Evolutionary conservation across 2,329 filamentous ascomycete genomes (phyloP).

Genomic region (Fusarium sarcochroum): DNA sequence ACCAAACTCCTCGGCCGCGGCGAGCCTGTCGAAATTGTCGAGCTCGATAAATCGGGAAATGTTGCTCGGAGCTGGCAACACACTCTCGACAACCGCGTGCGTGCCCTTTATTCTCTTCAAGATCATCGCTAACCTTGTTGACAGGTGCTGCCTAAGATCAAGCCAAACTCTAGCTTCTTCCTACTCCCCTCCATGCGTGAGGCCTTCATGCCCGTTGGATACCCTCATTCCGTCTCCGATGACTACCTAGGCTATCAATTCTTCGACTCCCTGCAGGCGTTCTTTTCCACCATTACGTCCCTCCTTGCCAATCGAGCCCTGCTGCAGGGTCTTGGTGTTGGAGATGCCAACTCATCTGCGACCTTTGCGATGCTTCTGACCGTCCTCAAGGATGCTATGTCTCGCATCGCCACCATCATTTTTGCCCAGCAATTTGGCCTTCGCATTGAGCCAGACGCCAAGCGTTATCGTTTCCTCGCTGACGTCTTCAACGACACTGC

Average conservation of each 20-base stretch:
- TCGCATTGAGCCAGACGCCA: slow-evolving; percentile 90
- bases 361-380: slow-evolving; percentile 86
- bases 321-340: slow-evolving; percentile 84
- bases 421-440: slow-evolving; percentile 88
- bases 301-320: slow-evolving; percentile 87
- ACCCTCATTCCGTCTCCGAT: slow-evolving; percentile 84
- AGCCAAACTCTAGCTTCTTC: slow-evolving; percentile 45
- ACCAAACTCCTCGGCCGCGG: slow-evolving; percentile 44
- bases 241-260: slow-evolving; percentile 84
- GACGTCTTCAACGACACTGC: slow-evolving; percentile 91
- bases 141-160: slow-evolving; percentile 45
- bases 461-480: slow-evolving; percentile 87
- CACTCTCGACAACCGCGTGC: slow-evolving; percentile 43
- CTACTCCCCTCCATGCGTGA: slow-evolving; percentile 49
- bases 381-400: slow-evolving; percentile 85
- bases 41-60: slow-evolving; percentile 57
- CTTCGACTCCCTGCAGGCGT: slow-evolving; percentile 85
- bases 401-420: slow-evolving; percentile 85
- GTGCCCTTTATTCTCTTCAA: slow-evolving; percentile 1
- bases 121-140: not conserved
- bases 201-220: slow-evolving; percentile 89
- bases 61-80: slow-evolving; percentile 55
- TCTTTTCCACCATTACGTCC: slow-evolving; percentile 84
- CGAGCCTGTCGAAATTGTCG: slow-evolving; percentile 51
- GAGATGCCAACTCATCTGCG: slow-evolving; percentile 82